Base-by-base conservation (phyloP, 164 flowering plant species). In the Vitis rupestris region DNA sequence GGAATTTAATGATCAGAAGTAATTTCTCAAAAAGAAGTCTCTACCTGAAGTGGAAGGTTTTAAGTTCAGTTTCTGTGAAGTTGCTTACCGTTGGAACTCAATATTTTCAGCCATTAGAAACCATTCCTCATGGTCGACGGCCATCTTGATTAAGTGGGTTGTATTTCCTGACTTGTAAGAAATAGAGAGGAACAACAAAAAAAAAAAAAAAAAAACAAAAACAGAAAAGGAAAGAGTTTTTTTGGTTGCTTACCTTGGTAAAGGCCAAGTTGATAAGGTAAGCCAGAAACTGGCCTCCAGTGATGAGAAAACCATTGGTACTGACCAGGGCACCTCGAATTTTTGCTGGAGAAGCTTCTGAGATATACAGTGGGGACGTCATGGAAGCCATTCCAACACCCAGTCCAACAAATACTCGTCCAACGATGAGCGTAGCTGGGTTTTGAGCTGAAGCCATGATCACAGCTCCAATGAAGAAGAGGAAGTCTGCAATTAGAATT, bases 281-380 rank as follows among this genome's bases (percentile, higher is more conserved):
- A 69, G 94, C 77, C 16, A 90, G 68, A 71, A 90, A 86, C 78
- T 90, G 95, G 75, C 95, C 92, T n/a, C 92, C 91, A 50, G 92
- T 84, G 53, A 90, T 85, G 59, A 90, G 86, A 67, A 90, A 84
- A 3, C 82, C 87, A 74, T 89, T 87, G 70, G 87, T 82, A 51
- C 91, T 83, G 52, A 89, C 91, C 19, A 87, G 83, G 16, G 91
- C 88, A 4, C 91, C 91, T 10, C 91, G 74, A 51, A 87, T 71
- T 73, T 81, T 83, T 0, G 86, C 78, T 0, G 91, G 91, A 64
- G 90, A 84, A 67, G 90, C 90, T 68, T 87, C 90, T 0, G 91
- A 89, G 52, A 87, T 86, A 79, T 87, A 89, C 1, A 87, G 80
- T 9, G 94, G 91, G 9, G 90, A 12, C 3, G 91, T 84, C 88